These are phyloP conservation scores for Fusarium transvaalense DNA, from an alignment of 2,329 filamentous ascomycete species.

Conservation along the genomic window DNA sequence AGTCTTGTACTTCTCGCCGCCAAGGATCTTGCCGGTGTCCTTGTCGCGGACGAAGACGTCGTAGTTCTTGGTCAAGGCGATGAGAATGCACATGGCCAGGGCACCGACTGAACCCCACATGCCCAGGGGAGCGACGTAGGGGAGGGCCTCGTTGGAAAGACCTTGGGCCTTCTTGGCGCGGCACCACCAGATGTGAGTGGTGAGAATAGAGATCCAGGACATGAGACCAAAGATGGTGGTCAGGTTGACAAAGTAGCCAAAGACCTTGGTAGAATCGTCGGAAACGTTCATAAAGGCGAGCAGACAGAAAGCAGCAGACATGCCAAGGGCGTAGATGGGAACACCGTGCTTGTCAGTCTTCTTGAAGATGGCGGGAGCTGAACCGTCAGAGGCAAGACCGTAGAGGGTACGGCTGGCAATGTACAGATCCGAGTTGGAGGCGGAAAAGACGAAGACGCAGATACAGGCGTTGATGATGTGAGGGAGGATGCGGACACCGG, in stretches of 20 bases:
- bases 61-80: constrained; percentile 87
- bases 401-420: constrained; percentile 80
- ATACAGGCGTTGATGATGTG: constrained; percentile 81
- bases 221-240: constrained; percentile 75
- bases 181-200: constrained; percentile 76
- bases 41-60: constrained; percentile 71
- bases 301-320: constrained; percentile 72
- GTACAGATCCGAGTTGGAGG: constrained; percentile 83
- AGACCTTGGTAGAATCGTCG: constrained; percentile 67
- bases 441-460: constrained; percentile 80
- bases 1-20: constrained; percentile 77
- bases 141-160: constrained; percentile 66
- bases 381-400: constrained; percentile 77
- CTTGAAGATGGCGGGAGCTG: constrained; percentile 78
- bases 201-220: constrained; percentile 76
- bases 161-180: constrained; percentile 71
- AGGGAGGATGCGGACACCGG: constrained; percentile 72
- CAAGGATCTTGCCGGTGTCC: constrained; percentile 43
- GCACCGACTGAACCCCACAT: constrained; percentile 75
- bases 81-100: constrained; percentile 77
- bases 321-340: constrained; percentile 73
- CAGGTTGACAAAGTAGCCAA: constrained; percentile 76
- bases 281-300: constrained; percentile 77
- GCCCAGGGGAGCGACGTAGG: constrained; percentile 79
- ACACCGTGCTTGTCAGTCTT: constrained; percentile 79